Evolutionary conservation across 257 asterid genomes (phyloP).

Genomic region (Scutellaria baicalensis): DNA sequence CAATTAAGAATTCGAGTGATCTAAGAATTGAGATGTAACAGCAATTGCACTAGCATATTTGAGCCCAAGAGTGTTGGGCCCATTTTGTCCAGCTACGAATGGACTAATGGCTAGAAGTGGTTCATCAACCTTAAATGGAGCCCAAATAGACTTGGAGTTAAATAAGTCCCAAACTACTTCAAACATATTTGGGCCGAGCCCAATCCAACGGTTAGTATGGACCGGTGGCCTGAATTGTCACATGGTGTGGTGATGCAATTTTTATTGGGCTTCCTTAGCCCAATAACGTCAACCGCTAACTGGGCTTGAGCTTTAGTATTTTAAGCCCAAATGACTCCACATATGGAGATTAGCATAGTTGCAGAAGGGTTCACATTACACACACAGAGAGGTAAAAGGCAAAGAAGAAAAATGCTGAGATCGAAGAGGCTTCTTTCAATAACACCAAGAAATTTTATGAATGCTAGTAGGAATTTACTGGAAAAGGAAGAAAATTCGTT

Average conservation of each 20-base stretch:
- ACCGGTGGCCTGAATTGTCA: no score
- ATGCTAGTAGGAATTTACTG: conserved; percentile 16
- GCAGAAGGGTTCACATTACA: neutral
- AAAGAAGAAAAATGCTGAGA: conserved; percentile 40
- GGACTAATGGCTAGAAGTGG: no score
- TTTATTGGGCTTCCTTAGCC: neutral
- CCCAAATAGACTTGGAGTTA: no score
- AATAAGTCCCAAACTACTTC: no score
- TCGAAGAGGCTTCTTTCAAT: conserved; percentile 38
- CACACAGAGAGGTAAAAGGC: neutral
- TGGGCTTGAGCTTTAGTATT: neutral
- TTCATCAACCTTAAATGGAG: no score
- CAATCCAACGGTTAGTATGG: no score
- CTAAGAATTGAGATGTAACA: no score
- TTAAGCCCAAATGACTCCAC: neutral
- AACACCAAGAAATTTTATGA: conserved; percentile 15
- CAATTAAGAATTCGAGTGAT: no score
- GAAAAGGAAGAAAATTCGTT: conserved; percentile 15
- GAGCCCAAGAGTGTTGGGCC: no score
- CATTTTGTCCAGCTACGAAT: no score
- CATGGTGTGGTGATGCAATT: neutral
- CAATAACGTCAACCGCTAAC: neutral
- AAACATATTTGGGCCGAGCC: no score
- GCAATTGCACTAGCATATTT: no score
- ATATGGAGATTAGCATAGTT: neutral